These are phyloP conservation scores for Penicillium frequentans DNA, from an alignment of 2,329 filamentous ascomycete species.

Conservation along the genomic window DNA sequence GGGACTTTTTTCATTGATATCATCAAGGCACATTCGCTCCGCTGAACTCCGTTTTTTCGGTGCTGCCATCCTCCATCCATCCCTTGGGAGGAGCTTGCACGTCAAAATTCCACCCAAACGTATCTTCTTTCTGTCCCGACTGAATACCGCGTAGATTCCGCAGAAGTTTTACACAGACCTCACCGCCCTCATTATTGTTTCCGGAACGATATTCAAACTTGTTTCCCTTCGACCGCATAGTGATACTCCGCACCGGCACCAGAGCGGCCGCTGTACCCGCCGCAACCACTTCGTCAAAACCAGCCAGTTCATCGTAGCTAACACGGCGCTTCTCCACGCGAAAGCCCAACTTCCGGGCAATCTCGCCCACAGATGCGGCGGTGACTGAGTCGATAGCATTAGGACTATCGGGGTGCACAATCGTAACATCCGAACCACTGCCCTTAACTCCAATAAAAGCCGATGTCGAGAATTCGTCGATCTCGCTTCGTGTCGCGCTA, in stretches of 20 bases:
- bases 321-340: slow-evolving; percentile 72
- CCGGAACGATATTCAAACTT: slow-evolving; percentile 56
- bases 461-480: slow-evolving; percentile 95
- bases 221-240: slow-evolving; percentile 60
- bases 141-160: slow-evolving; percentile 81
- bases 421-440: slow-evolving; percentile 61
- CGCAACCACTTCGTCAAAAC: slow-evolving; percentile 80
- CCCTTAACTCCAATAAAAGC: slow-evolving; percentile 82
- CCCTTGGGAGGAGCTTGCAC: slow-evolving; percentile 37
- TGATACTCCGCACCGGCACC: slow-evolving; percentile 90
- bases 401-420: slow-evolving; percentile 84
- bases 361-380: slow-evolving; percentile 72
- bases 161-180: slow-evolving; percentile 70
- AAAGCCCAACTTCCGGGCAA: slow-evolving; percentile 78
- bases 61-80: slow-evolving; percentile 26
- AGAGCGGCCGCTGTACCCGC: slow-evolving; percentile 89
- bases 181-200: slow-evolving; percentile 55
- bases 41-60: slow-evolving; percentile 16
- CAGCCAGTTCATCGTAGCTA: slow-evolving; percentile 59
- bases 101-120: slow-evolving; percentile 67
- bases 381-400: slow-evolving; percentile 88
- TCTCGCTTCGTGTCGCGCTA: slow-evolving; percentile 75
- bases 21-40: slow-evolving; percentile 30
- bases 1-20: background rate
- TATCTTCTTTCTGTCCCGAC: slow-evolving; percentile 73